Base-by-base conservation (phyloP, 139 green algal genomes). In the Yamagishiella unicocca region DNA sequence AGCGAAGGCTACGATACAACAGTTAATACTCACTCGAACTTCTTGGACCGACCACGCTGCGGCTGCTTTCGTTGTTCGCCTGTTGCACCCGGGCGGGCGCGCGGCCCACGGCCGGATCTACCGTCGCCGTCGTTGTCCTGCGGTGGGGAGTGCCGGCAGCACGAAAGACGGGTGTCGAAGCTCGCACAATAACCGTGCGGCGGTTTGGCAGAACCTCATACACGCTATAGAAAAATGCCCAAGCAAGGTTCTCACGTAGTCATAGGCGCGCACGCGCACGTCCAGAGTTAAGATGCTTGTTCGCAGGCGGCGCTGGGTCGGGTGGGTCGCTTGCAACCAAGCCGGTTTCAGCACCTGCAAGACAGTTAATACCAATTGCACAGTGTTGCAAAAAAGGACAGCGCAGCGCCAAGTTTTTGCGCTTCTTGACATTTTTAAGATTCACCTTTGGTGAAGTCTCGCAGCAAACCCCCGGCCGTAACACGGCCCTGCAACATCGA, bases 71-170 rank as follows among this genome's bases (percentile, higher is more conserved):
- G 12, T 58, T 71, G 62, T 29, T 21, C 62, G n/a, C 62, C n/a
- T 78, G 70, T 33, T 67, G 17, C 19, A 35, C 38, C 40, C 70
- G 54, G 17, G 70, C 70, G 40, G 25, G 9, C 14, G 24, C 70
- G 70, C 29, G 70, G 54, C 33, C 70, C 29, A 21, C 42, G 70
- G 9, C 72, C 72, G 17, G 72, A 64, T 6, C 72, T 9, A 6
- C 43, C 72, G 31, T 27, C 25, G 43, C 72, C 37, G 5, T 80
- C 72, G 43, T 80, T 42, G 42, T 80, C 72, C 72, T 80, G 72
- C n/a, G 50, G 50, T 25, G 17, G 50, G 17, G 50, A 58, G 17
- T 12, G 50, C 14, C 14, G 50, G 17, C 12, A 58, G 12, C 50
- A 58, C 12, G 12, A 58, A 58, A 58, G 50, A 12, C 50, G 14